Evolutionary conservation across 306 rosid species (phyloP).

Genomic region (Prinsepia uniflora): DNA sequence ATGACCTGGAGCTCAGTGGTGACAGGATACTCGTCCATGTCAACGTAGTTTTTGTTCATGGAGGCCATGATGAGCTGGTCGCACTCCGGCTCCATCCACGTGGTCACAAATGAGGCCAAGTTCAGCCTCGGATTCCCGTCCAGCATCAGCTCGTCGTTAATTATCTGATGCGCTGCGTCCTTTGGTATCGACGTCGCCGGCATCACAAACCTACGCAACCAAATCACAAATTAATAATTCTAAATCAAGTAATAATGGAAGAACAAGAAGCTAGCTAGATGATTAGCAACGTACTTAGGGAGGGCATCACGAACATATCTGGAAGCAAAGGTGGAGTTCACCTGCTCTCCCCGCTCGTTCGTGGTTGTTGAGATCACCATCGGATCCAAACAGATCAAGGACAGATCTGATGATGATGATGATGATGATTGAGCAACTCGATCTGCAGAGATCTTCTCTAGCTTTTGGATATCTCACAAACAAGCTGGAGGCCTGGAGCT

Average conservation of each 20-base stretch:
- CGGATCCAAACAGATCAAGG: too few species aligned
- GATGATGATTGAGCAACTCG: too few species aligned
- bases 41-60: conserved; percentile 83
- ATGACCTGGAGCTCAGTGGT: conserved; percentile 82
- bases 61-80: conserved; percentile 68
- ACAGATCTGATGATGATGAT: too few species aligned
- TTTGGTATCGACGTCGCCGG: conserved; percentile 31
- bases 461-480: too few species aligned
- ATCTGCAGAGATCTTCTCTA: too few species aligned
- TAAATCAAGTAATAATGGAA: too few species aligned
- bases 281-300: conserved; percentile 56
- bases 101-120: conserved; percentile 57
- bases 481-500: too few species aligned
- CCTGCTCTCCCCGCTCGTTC: conserved; percentile 26
- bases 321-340: conserved; percentile 53
- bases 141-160: conserved; percentile 50
- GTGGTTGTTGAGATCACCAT: conserved; percentile 47
- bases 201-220: conserved; percentile 31
- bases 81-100: conserved; percentile 82
- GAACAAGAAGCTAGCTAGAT: too few species aligned
- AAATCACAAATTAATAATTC: background rate
- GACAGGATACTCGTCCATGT: conserved; percentile 93
- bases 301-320: conserved; percentile 46
- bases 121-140: conserved; percentile 49
- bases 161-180: conserved; percentile 51